phyloP scores from a whole-genome alignment of 768 basidiomycete species.

The Inosperma sp. region DNA sequence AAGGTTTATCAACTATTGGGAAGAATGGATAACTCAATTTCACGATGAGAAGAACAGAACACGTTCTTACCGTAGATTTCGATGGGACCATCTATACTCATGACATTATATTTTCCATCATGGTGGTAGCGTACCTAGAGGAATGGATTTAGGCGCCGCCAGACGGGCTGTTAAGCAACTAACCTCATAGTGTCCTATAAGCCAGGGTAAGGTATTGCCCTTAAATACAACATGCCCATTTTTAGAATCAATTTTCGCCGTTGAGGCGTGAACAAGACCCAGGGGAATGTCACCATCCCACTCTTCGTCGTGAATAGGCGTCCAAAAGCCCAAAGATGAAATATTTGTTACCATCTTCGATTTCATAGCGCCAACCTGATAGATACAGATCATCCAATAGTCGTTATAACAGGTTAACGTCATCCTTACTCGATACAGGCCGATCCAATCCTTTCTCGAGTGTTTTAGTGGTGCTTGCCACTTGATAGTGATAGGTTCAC shows the following conservation, averaged over 20 bases:
- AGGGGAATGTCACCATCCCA: conserved; percentile 86
- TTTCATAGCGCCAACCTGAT: conserved; percentile 81
- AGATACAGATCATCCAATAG: conserved; percentile 3
- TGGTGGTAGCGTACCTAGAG: conserved; percentile 84
- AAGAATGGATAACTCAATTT: conserved; percentile 9
- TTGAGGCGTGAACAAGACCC: conserved; percentile 36
- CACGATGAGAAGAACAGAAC: conserved; percentile 10
- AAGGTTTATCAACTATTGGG: conserved; percentile 62
- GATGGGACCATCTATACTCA: conserved; percentile 78
- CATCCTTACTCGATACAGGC: conserved; percentile 68
- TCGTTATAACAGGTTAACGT: conserved; percentile 2
- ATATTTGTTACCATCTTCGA: conserved; percentile 78
- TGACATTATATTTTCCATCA: conserved; percentile 95
- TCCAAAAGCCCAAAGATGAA: conserved; percentile 87
- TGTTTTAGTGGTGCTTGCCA: conserved; percentile 88
- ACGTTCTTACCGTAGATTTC: conserved; percentile 75
- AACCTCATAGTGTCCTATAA: conserved; percentile 82
- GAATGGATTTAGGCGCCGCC: not conserved
- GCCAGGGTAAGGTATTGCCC: conserved; percentile 81
- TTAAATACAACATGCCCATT: conserved; percentile 71
- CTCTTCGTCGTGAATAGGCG: conserved; percentile 85
- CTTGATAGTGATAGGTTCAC: conserved; percentile 79
- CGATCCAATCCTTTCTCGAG: conserved; percentile 94
- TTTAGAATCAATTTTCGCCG: conserved; percentile 39
- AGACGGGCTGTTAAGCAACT: conserved; percentile 14